Conservation (phyloP, 768 basidiomycete species). For the Kwoniella sp. region DNA sequence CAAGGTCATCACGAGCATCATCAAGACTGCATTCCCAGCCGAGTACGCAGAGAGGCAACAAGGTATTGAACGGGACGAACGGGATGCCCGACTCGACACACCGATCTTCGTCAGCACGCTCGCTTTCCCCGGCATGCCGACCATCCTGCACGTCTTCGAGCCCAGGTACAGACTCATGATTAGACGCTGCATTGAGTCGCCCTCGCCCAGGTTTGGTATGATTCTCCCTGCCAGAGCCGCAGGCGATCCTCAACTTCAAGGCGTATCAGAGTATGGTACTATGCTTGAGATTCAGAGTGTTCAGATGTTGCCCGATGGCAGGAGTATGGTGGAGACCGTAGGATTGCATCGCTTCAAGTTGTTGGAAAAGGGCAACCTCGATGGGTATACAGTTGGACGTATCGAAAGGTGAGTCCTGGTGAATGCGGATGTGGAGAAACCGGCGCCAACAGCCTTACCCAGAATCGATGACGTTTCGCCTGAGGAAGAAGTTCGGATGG, state of each 20-base stretch:
- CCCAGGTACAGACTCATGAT: constrained; percentile 96
- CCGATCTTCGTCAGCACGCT: constrained; percentile 88
- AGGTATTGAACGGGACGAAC: constrained; percentile 69
- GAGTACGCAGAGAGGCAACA: constrained; percentile 63
- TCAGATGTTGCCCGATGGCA: constrained; percentile 81
- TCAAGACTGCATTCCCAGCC: constrained; percentile 66
- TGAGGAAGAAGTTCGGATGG: constrained; percentile 52
- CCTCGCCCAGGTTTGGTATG: constrained; percentile 84
- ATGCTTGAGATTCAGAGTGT: constrained; percentile 85
- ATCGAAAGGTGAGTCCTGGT: constrained; percentile 59
- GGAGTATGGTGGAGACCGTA: constrained; percentile 75
- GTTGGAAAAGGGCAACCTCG: constrained; percentile 72
- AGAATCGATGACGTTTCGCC: constrained; percentile 53
- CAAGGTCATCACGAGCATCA: constrained; percentile 64
- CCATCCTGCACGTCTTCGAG: constrained; percentile 86
- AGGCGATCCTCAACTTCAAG: constrained; percentile 52
- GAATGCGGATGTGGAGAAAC: not conserved
- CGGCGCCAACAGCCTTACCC: not conserved
- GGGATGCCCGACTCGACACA: constrained; percentile 71
- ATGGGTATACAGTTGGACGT: constrained; percentile 84
- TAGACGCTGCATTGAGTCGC: constrained; percentile 79
- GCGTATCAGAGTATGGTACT: constrained; percentile 74
- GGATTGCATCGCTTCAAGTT: constrained; percentile 76
- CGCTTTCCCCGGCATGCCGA: constrained; percentile 86
- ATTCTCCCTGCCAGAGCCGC: constrained; percentile 62